Evolutionary conservation across 805 yeast genomes (phyloP).

Genomic region (Candida gorgasii): DNA sequence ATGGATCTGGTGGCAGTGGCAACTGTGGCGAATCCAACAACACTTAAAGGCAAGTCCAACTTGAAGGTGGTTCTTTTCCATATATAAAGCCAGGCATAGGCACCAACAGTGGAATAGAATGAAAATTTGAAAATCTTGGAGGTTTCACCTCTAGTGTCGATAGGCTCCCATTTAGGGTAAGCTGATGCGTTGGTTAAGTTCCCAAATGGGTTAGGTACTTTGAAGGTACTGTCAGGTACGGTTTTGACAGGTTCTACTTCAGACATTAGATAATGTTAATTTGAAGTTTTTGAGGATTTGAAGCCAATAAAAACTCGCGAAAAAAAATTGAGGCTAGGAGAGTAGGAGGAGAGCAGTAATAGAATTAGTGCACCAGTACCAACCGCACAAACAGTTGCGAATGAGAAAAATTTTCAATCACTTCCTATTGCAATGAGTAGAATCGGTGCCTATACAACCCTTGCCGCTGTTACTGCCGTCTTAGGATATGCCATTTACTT

Average conservation of each 20-base stretch:
- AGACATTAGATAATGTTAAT: no score
- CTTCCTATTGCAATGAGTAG: slow-evolving; percentile 13
- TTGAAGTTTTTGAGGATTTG: slow-evolving; percentile 1
- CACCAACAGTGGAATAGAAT: slow-evolving; percentile 48
- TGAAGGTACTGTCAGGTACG: slow-evolving; percentile 39
- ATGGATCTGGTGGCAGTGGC: slow-evolving; percentile 52
- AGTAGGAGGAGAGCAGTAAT: no score
- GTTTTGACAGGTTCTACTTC: slow-evolving; percentile 5
- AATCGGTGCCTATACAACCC: slow-evolving; percentile 33
- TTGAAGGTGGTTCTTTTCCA: slow-evolving; percentile 46
- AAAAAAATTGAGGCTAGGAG: not conserved
- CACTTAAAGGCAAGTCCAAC: slow-evolving; percentile 39
- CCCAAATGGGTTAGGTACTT: slow-evolving; percentile 44
- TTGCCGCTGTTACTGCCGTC: slow-evolving; percentile 51
- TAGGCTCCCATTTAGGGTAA: slow-evolving; percentile 52
- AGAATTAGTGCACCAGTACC: no score
- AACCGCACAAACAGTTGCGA: not conserved
- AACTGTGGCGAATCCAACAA: slow-evolving; percentile 47
- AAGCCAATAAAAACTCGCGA: slow-evolving; percentile 5
- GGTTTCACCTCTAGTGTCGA: slow-evolving; percentile 55
- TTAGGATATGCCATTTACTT: slow-evolving; percentile 84
- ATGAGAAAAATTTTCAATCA: not conserved
- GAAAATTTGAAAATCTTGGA: slow-evolving; percentile 47
- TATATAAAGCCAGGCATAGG: slow-evolving; percentile 48
- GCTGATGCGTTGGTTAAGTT: slow-evolving; percentile 39